These are phyloP conservation scores for Acacia confusa DNA, from an alignment of 306 rosid species.

Conservation along the genomic window DNA sequence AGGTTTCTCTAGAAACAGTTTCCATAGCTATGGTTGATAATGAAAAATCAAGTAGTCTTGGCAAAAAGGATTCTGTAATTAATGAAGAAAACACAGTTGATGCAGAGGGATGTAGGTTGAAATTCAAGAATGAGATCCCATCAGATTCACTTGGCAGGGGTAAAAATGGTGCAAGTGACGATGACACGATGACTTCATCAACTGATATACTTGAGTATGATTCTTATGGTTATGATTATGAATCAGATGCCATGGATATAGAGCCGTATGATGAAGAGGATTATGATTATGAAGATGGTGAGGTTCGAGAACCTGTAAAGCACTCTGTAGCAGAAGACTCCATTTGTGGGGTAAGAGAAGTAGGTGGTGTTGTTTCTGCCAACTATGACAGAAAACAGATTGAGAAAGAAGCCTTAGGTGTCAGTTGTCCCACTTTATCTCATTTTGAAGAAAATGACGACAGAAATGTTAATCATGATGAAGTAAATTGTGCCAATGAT, in stretches of 20 bases:
- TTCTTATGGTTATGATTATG: conserved; percentile 63
- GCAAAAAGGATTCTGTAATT: conserved; percentile 31
- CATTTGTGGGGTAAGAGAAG: conserved; percentile 58
- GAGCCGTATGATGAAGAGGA: conserved; percentile 50
- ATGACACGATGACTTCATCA: conserved; percentile 73
- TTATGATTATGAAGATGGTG: conserved; percentile 90
- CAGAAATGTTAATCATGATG: conserved; percentile 30
- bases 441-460: conserved; percentile 38
- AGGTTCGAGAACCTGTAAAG: conserved; percentile 64
- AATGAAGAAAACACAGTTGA: conserved; percentile 36
- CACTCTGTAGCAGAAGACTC: conserved; percentile 41
- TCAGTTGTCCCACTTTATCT: conserved; percentile 37
- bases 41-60: conserved; percentile 35
- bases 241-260: conserved; percentile 69
- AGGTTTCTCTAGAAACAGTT: conserved; percentile 33
- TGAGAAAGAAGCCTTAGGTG: conserved; percentile 38
- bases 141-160: conserved; percentile 44
- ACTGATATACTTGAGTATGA: conserved; percentile 67
- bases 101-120: conserved; percentile 36
- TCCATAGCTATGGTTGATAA: conserved; percentile 30
- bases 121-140: conserved; percentile 44
- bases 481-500: conserved; percentile 40
- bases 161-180: conserved; percentile 67
- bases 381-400: conserved; percentile 37
- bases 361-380: conserved; percentile 37